Percentiles rank a stretch among this genome's conserved stretches.
Evolutionary conservation across 108 stramenopile species (phyloP).

Genomic region (Cyclostephanos tholiformis): DNA sequence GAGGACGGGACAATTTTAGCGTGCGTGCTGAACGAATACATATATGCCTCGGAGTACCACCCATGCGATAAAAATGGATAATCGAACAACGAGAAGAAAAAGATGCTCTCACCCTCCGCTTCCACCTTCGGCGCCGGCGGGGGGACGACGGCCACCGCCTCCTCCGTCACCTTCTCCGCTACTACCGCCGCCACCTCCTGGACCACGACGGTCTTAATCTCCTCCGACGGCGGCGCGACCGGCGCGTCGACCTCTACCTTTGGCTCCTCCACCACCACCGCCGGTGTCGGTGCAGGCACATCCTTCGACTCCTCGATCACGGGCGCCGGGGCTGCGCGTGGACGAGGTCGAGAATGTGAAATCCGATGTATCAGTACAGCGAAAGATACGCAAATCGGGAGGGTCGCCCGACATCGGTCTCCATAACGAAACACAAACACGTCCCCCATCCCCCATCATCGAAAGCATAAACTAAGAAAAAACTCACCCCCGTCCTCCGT

Average conservation of each 20-base stretch:
- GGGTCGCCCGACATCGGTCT: no score
- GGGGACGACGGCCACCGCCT: conserved; percentile 23
- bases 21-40: not conserved
- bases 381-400: no score
- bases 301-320: conserved; percentile 37
- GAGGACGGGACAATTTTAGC: not conserved
- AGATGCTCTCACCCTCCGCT: not conserved
- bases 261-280: conserved; percentile 11
- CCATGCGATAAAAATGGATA: no score
- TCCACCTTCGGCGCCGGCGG: conserved; percentile 10
- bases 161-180: conserved; percentile 22
- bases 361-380: no score
- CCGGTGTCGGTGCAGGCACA: conserved; percentile 11
- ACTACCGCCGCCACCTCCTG: conserved; percentile 17
- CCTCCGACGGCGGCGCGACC: not conserved
- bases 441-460: no score
- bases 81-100: no score
- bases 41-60: no score
- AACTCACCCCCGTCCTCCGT: conserved; percentile 36
- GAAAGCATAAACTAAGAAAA: not conserved
- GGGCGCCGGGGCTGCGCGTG: conserved; percentile 33
- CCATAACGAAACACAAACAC: no score
- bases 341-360: no score
- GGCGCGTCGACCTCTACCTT: conserved; percentile 10
- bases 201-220: conserved; percentile 28